Conservation (phyloP, 257 asterid genomes). For the Catharanthus roseus region DNA sequence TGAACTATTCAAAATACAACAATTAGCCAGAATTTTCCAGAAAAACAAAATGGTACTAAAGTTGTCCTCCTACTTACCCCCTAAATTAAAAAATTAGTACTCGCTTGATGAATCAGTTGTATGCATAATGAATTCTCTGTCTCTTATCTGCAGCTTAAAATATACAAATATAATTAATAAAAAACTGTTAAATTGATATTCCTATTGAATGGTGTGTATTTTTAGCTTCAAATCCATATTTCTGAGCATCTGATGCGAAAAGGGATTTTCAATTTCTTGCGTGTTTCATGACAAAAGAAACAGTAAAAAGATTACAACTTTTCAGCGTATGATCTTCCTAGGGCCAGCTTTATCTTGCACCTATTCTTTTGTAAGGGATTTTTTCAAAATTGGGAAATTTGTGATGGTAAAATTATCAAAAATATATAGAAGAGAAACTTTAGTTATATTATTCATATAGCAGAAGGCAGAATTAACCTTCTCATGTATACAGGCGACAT, state of each 20-base stretch:
- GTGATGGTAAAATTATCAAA: no score
- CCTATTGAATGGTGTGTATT: neutral
- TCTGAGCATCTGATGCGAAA: neutral
- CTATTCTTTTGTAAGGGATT: no score
- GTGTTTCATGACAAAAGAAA: neutral
- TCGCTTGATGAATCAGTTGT: constrained; percentile 49
- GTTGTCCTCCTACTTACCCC: no score
- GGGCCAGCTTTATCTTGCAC: no score
- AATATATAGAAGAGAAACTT: no score
- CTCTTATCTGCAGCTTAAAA: constrained; percentile 40
- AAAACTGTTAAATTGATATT: neutral
- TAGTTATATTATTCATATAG: no score
- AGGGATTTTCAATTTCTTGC: neutral
- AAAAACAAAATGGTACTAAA: no score
- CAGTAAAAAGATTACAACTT: neutral
- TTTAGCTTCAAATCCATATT: neutral
- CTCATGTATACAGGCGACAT: constrained; percentile 40
- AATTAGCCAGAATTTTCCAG: no score
- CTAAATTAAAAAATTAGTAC: no score
- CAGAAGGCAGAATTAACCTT: constrained; percentile 23
- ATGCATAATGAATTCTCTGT: constrained; percentile 45
- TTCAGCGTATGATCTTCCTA: no score
- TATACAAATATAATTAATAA: neutral
- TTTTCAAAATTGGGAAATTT: no score
- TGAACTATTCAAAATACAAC: no score